Base-by-base conservation (phyloP, 176 grass and related monocot species). In the Avena insularis region DNA sequence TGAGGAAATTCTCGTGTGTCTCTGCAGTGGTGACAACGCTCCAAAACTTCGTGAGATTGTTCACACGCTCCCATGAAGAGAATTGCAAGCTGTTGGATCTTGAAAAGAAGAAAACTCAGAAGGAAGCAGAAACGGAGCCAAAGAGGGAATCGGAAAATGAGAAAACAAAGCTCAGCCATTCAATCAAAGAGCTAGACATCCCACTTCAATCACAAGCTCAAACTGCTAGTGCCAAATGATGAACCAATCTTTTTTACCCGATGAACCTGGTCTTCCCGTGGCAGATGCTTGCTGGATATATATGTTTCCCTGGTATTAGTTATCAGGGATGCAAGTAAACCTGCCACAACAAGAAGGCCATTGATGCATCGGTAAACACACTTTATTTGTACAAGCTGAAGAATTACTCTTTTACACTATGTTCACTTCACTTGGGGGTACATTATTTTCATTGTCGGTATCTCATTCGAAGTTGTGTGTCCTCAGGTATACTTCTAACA, bases 71-170 rank as follows among this genome's bases (percentile, higher is more conserved):
- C n/a, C 97, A 99, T 74, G 94, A 96, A 17, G 97, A 99, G 70
- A 99, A 98, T 43, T 94, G 87, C 86, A 98, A 95, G 67, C 93
- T 95, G 68, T 50, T 95, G 54, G 92, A 98, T 83, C 38, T 91
- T 63, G 96, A 98, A 92, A 95, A 94, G 90, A 98, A 95, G 81
- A 98, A 98, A 79, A n/a, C 66, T 38, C 92, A 91, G 54, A 83
- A 70, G 54, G 91, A 91, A 86, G 86, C 92, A 67, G 96, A 95
- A 98, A 89, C 77, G 79, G 94, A 92, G n/a, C 1, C 15, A 16
- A 55, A 17, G 5, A 55, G 5, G 4, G 79, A 83, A 79, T 55
- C 57, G 4, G 83, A 23, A 81, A 91, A 85, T 71, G 86, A 85
- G 3, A 85, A 91, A 85, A 33, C 54, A 54, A 91, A 80, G 84